Evolutionary conservation across 768 basidiomycete species (phyloP).

Genomic region (Clavaria fumosa): DNA sequence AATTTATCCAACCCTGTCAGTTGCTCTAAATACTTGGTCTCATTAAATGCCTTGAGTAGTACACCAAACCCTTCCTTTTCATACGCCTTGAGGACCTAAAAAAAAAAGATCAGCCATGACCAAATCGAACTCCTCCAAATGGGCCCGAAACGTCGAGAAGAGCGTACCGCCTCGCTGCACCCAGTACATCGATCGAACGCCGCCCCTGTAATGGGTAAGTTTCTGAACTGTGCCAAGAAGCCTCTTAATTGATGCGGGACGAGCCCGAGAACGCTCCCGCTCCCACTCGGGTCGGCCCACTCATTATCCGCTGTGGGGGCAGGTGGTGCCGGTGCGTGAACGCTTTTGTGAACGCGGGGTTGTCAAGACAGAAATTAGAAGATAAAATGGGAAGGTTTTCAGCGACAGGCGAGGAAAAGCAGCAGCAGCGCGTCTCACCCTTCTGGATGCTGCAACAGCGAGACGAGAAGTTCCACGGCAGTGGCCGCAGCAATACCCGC

Average conservation of each 20-base stretch:
- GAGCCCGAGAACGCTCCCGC: slow-evolving; percentile 54
- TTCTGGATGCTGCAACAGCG: slow-evolving; percentile 76
- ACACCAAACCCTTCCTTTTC: slow-evolving; percentile 65
- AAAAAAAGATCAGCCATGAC: slow-evolving; percentile 2
- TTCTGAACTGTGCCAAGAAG: slow-evolving; percentile 76
- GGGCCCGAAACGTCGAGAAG: not conserved
- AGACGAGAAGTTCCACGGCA: slow-evolving; percentile 84
- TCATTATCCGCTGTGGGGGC: slow-evolving; percentile 20
- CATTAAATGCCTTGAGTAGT: slow-evolving; percentile 71
- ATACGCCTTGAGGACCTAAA: slow-evolving; percentile 70
- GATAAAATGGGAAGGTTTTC: no score
- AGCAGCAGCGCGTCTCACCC: slow-evolving; percentile 34
- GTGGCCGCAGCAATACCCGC: slow-evolving; percentile 86
- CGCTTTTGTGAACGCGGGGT: slow-evolving; percentile 15
- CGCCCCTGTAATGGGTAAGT: slow-evolving; percentile 68
- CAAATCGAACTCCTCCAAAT: not conserved
- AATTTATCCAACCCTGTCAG: slow-evolving; percentile 70
- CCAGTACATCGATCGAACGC: slow-evolving; percentile 85
- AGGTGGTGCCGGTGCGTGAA: slow-evolving; percentile 57
- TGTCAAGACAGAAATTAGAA: no score
- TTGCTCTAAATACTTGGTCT: slow-evolving; percentile 54
- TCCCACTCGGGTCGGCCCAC: slow-evolving; percentile 13
- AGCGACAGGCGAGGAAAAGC: not conserved
- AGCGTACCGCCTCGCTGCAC: slow-evolving; percentile 61
- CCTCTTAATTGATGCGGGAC: slow-evolving; percentile 94